Base-by-base conservation (phyloP, 2,329 filamentous ascomycete species). In the Aspergillus udagawae region DNA sequence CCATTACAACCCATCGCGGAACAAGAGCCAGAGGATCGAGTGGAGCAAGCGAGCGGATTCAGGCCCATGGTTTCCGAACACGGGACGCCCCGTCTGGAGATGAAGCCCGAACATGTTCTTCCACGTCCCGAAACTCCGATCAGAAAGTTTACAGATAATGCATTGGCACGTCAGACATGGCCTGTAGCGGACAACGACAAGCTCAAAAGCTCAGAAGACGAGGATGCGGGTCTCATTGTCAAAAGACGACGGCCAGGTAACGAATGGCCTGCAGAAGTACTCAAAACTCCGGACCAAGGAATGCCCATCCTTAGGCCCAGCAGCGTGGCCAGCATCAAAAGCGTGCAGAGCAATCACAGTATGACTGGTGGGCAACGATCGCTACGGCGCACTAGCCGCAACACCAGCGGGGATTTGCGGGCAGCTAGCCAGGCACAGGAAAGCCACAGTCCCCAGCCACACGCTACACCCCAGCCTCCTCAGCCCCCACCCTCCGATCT, bases 361-460 rank as follows among this genome's bases (percentile, higher is more conserved):
- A 41, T 45, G n/a, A 56, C 29, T 29, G 52, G 44, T 23, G 55
- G 23, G 32, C 50, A 57, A 9, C 57, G 59, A 45, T 61, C 88
- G 50, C 82, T 94, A 60, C 84, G 91, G 67, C 85, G 90, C 62
- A 82, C 84, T 61, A 86, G 87, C 65, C 79, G 82, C 51, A 82
- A 80, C 72, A 70, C 87, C 73, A 92, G 89, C 82, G 87, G 89
- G 29, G 60, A 64, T 57, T 52, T 64, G 23, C 60, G 62, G 42
- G 84, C 83, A 65, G 84, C 85, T 65, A 85, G 85, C 75, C 83
- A 83, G 52, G 82, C 82, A 50, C 51, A 53, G 48, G 50, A 56
- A 68, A 60, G 70, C 44, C 44, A 47, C 45, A 51, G 49, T 56
- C 60, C 48, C 60, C 60, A 63, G 60, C 60, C 60, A 62, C 52